Evolutionary conservation across 2,329 filamentous ascomycete species (phyloP).

Genomic region (Alternaria triticina): DNA sequence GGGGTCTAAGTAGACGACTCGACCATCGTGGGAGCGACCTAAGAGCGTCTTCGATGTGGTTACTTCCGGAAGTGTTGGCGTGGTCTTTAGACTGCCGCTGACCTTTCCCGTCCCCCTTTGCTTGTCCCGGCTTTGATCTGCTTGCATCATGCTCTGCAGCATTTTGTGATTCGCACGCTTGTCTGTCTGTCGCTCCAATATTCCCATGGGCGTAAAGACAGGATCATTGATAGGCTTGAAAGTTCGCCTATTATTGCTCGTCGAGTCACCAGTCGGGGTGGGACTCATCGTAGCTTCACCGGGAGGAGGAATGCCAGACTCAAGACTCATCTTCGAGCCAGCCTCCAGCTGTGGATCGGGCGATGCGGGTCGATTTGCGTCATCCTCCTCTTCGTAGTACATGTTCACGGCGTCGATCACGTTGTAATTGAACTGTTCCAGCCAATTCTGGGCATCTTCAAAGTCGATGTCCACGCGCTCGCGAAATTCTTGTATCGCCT

Average conservation of each 20-base stretch:
- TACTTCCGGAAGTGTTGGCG: background rate
- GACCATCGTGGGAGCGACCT: constrained; percentile 1
- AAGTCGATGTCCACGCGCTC: background rate
- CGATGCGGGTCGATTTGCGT: no score
- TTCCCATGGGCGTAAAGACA: background rate
- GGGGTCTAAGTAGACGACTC: background rate
- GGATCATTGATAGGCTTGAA: background rate
- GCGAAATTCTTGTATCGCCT: background rate
- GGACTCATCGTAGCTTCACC: background rate
- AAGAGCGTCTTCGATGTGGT: background rate
- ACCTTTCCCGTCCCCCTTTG: background rate
- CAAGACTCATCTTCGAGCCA: background rate
- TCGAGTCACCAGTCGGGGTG: background rate
- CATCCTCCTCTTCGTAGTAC: background rate
- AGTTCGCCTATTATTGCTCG: background rate
- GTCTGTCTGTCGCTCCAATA: background rate
- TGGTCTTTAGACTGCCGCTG: background rate
- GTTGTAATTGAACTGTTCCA: background rate
- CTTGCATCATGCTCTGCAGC: background rate
- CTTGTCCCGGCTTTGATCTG: background rate
- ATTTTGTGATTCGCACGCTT: background rate
- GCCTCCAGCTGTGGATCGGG: background rate
- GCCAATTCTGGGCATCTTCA: background rate
- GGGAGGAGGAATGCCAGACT: background rate
- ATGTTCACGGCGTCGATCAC: background rate